These are phyloP conservation scores for Serendipita sp. DNA, from an alignment of 1,284 basidiomycete genomes.

Conservation along the genomic window DNA sequence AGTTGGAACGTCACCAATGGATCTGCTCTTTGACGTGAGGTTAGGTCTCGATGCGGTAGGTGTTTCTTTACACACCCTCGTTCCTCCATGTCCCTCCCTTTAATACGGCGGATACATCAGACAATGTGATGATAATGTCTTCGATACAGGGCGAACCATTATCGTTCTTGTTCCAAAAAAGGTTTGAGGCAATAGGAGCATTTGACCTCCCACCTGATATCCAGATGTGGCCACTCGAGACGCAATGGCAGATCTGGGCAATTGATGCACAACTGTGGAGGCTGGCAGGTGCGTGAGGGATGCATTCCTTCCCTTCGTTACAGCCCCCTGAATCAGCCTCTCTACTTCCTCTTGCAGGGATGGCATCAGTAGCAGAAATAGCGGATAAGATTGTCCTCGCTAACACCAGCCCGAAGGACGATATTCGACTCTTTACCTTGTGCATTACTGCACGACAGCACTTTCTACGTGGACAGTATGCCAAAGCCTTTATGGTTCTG, in stretches of 20 bases:
- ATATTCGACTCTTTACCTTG: neutral
- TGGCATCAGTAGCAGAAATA: neutral
- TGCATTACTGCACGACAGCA: neutral
- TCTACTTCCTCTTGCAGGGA: neutral
- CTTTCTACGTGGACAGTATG: neutral
- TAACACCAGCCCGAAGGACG: neutral
- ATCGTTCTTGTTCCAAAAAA: neutral
- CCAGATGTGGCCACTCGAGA: neutral
- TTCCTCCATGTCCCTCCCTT: too few relatives aligned
- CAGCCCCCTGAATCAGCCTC: too few relatives aligned
- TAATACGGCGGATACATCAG: too few relatives aligned
- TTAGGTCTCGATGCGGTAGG: neutral
- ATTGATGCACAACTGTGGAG: slow-evolving; percentile 1
- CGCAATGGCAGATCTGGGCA: slow-evolving; percentile 3
- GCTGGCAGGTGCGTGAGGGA: neutral
- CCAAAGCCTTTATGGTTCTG: neutral
- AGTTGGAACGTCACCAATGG: neutral
- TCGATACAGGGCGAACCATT: neutral
- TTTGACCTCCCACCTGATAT: neutral
- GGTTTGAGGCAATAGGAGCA: neutral
- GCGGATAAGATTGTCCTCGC: neutral
- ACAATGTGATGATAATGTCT: neutral
- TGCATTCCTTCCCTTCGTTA: too few relatives aligned
- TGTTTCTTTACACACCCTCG: neutral
- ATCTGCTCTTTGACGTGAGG: neutral